A percentile compares a stretch with the other conserved stretches of the same genome.
Conservation (phyloP, 73 alveolate genomes). For the Tetrahymena borealis region DNA sequence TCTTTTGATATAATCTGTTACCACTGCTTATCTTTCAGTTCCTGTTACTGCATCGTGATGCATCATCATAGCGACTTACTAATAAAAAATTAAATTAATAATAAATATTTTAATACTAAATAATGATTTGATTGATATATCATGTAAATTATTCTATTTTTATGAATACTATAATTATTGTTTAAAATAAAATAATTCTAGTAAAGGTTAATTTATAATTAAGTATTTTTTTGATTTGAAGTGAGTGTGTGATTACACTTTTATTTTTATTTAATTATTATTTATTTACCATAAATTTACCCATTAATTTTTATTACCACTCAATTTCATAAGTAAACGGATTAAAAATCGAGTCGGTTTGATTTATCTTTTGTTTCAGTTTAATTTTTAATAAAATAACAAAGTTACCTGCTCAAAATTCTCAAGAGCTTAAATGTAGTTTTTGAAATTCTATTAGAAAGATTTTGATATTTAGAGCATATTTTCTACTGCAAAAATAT, state of each 20-base stretch:
- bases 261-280: too few species aligned
- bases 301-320: too few species aligned
- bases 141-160: too few species aligned
- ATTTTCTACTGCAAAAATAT: neutral
- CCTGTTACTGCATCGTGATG: slow-evolving; percentile 47
- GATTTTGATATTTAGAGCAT: neutral
- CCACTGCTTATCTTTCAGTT: slow-evolving; percentile 16
- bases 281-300: too few species aligned
- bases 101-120: too few species aligned
- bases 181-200: too few species aligned
- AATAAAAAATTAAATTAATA: neutral
- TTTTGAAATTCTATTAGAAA: neutral
- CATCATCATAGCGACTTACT: neutral
- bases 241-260: too few species aligned
- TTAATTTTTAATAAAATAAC: neutral
- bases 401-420: neutral
- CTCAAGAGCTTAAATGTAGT: neutral
- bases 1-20: neutral
- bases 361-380: neutral
- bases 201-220: too few species aligned
- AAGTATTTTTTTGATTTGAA: too few species aligned
- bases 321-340: too few species aligned
- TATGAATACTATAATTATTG: too few species aligned
- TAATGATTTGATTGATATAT: too few species aligned
- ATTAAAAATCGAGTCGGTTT: neutral